Base-by-base conservation (phyloP, 2,329 filamentous ascomycete genomes). In the Corinectria fuckeliana region DNA sequence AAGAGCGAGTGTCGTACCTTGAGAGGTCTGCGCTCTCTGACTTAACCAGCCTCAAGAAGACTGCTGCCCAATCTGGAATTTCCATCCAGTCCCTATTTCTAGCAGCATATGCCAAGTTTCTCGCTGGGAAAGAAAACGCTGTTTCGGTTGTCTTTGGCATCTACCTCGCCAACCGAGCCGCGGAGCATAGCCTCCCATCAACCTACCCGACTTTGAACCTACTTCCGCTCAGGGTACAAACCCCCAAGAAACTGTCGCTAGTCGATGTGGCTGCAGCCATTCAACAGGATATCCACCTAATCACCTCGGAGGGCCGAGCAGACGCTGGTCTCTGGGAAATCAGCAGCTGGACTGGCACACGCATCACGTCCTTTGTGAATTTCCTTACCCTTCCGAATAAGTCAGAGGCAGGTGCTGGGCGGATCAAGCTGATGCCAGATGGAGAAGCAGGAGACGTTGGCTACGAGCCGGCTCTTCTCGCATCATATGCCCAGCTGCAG, bases 151-250 rank as follows among this genome's bases (percentile, higher is more conserved):
- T 92, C 0, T 82, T 97, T 50, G 93, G 93, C 2, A 76, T 97
- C 20, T 97, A 97, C 73, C 84, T 96, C 8, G 91, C 92, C 39
- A 96, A 96, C 72, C 85, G 92, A 50, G 82, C 83, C 0, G 75
- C 82, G 8, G 77, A 82, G 3, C 77, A 81, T 3, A 72, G 87
- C 1, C 77, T 84, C 2, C 71, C 78, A 0, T 64, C 66, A 0
- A 77, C 82, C 0, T 88, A 86, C 28, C 93, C 93, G 0, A 95
- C 91, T 0, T 81, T 97, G 18, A 93, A 91, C 65, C 81, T 97
- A 4, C 82, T 96, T 2, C 92, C 93, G 0, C 75, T 97, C 0
- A 81, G 82, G 10, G 82, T 95, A 2, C 71, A 65, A 5, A 25
- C 73, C 5, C 63, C 77, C 39, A 18, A 66, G 4, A 44, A 55